Conservation (phyloP, 495 filamentous ascomycete genomes). For the Aspergillus incahuasiensis region DNA sequence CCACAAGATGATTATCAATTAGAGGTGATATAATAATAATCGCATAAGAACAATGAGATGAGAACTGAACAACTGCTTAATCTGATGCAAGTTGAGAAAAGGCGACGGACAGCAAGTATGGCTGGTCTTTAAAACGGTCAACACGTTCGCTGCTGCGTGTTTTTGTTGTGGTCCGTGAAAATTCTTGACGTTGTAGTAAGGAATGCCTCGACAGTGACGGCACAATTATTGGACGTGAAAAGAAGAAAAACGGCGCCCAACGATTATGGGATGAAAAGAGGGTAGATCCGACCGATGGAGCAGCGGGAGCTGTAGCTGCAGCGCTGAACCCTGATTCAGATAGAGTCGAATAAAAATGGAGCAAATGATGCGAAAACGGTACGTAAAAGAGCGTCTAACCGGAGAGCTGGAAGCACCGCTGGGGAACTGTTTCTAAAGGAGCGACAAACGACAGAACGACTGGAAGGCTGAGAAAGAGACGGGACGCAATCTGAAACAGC, state of each 20-base stretch:
- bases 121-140: conserved; percentile 11
- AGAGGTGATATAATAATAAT: conserved; percentile 8
- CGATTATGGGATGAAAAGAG: conserved; percentile 15
- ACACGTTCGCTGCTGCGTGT: conserved; percentile 9
- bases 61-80: conserved; percentile 10
- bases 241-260: conserved; percentile 13
- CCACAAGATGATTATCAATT: conserved; percentile 9
- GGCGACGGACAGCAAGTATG: conserved; percentile 6
- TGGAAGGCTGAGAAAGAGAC: conserved; percentile 25
- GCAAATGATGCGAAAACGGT: conserved; percentile 18
- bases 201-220: conserved; percentile 32
- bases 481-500: conserved; percentile 28
- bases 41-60: conserved; percentile 8
- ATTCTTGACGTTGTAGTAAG: conserved; percentile 24
- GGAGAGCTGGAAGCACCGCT: conserved; percentile 24
- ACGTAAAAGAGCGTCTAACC: conserved; percentile 30
- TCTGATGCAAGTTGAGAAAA: neutral
- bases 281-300: conserved; percentile 22
- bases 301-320: conserved; percentile 17
- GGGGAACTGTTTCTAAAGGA: conserved; percentile 34
- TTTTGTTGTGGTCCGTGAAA: conserved; percentile 21
- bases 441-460: conserved; percentile 31
- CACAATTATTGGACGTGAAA: conserved; percentile 10
- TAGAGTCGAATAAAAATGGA: conserved; percentile 23
- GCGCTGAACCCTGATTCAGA: conserved; percentile 12